Percentiles rank a stretch among this genome's conserved stretches.
Conservation (phyloP, 2,329 filamentous ascomycete genomes). For the Cercospora berteroae region DNA sequence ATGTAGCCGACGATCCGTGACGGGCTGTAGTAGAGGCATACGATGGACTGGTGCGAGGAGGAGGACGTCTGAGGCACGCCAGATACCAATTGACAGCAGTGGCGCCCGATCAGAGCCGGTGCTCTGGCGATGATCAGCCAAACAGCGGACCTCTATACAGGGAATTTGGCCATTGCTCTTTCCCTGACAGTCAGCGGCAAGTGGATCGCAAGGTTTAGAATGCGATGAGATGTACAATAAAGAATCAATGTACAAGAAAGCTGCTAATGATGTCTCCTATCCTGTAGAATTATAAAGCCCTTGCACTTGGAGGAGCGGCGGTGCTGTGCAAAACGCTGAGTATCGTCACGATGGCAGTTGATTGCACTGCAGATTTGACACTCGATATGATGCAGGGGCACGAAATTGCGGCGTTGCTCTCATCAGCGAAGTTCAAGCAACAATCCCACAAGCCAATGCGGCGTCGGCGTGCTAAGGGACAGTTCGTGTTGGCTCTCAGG, state of each 20-base stretch:
- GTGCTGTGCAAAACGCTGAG: background rate
- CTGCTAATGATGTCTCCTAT: background rate
- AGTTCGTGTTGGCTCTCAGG: background rate
- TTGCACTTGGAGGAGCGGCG: background rate
- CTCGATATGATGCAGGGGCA: background rate
- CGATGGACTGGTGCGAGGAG: background rate
- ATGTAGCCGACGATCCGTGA: background rate
- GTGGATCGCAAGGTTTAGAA: background rate
- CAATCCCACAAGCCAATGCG: background rate
- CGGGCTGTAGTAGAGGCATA: background rate
- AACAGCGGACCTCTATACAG: background rate
- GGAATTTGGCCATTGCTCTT: background rate
- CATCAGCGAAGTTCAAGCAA: background rate
- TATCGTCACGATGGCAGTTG: background rate
- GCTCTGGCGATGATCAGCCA: background rate
- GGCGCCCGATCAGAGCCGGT: background rate
- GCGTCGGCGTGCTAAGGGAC: background rate
- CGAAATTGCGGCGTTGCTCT: background rate
- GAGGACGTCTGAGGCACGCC: background rate
- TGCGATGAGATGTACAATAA: background rate
- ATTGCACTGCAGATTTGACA: background rate
- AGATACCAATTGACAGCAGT: background rate
- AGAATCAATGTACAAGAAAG: background rate
- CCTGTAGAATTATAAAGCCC: background rate
- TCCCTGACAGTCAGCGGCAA: background rate